These are phyloP conservation scores for Phytophthora syringae DNA, from an alignment of 352 stramenopile genomes.

Conservation along the genomic window DNA sequence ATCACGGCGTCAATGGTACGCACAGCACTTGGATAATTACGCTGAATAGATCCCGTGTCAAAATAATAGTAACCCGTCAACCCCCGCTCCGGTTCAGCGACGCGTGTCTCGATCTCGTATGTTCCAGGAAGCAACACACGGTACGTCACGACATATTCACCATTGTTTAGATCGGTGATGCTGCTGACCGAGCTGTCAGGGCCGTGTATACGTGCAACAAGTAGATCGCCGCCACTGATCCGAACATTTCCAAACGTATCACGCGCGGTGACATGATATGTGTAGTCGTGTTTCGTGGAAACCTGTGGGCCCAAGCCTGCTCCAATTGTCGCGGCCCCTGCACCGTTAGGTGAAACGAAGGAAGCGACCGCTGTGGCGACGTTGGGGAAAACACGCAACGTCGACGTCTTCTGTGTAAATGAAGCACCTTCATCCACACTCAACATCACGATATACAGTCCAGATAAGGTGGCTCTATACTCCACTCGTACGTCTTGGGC, in stretches of 20 bases:
- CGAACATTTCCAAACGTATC: slow-evolving; percentile 56
- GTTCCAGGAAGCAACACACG: slow-evolving; percentile 29
- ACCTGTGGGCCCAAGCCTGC: slow-evolving; percentile 42
- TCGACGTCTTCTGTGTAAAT: slow-evolving; percentile 39
- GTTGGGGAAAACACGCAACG: slow-evolving; percentile 37
- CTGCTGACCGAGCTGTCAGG: slow-evolving; percentile 33
- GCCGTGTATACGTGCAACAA: slow-evolving; percentile 44
- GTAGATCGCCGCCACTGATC: slow-evolving; percentile 40
- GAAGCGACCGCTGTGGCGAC: slow-evolving; percentile 42
- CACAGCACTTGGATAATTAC: slow-evolving; percentile 23
- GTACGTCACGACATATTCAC: slow-evolving; percentile 54
- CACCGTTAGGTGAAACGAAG: slow-evolving; percentile 31
- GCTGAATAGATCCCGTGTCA: slow-evolving; percentile 22
- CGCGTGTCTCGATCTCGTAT: slow-evolving; percentile 57
- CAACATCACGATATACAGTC: slow-evolving; percentile 44
- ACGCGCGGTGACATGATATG: slow-evolving; percentile 43
- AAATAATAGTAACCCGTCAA: slow-evolving; percentile 51
- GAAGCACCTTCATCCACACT: slow-evolving; percentile 36
- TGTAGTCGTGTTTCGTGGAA: slow-evolving; percentile 21
- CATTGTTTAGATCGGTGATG: slow-evolving; percentile 45
- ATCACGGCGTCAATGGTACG: slow-evolving; percentile 43
- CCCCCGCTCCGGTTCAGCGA: slow-evolving; percentile 36
- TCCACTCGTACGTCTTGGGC: slow-evolving; percentile 15
- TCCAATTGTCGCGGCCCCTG: slow-evolving; percentile 6
- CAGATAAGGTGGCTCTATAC: slow-evolving; percentile 43